These are phyloP conservation scores for Trichosporon ovoides DNA, from an alignment of 1,284 basidiomycete species.

Conservation along the genomic window DNA sequence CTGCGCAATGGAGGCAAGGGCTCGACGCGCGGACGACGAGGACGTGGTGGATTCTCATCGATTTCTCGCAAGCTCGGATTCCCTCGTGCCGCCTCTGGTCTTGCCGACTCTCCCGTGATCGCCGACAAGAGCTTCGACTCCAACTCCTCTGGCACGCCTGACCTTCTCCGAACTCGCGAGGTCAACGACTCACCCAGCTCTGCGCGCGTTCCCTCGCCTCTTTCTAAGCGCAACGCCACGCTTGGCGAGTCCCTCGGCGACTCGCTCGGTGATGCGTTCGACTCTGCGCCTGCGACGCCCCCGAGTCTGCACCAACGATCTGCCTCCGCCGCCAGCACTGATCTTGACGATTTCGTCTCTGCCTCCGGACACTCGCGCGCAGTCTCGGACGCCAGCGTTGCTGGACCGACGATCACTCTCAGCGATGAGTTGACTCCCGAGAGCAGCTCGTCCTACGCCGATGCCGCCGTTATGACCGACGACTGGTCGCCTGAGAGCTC, in stretches of 20 bases:
- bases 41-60: conserved; percentile 36
- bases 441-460: conserved; percentile 23
- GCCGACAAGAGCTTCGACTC: conserved; percentile 42
- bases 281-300: background rate
- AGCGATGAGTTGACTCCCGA: conserved; percentile 37
- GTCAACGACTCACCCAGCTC: conserved; percentile 22
- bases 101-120: conserved; percentile 14
- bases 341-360: conserved; percentile 7
- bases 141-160: conserved; percentile 38
- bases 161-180: conserved; percentile 37
- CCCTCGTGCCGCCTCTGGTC: conserved; percentile 28
- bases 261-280: conserved; percentile 23
- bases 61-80: conserved; percentile 40
- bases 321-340: conserved; percentile 3
- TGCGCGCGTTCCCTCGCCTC: conserved; percentile 15
- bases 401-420: conserved; percentile 21
- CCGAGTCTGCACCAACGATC: conserved; percentile 4
- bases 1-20: conserved; percentile 27
- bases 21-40: conserved; percentile 38
- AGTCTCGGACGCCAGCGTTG: background rate
- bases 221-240: conserved; percentile 9
- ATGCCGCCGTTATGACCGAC: conserved; percentile 38
- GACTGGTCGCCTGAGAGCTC: conserved; percentile 27
- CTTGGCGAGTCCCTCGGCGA: conserved; percentile 15
- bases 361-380: conserved; percentile 8